A percentile compares a stretch with the other conserved stretches of the same genome.
Evolutionary conservation across 768 basidiomycete species (phyloP).

Genomic region (Nidularia pulvinata): DNA sequence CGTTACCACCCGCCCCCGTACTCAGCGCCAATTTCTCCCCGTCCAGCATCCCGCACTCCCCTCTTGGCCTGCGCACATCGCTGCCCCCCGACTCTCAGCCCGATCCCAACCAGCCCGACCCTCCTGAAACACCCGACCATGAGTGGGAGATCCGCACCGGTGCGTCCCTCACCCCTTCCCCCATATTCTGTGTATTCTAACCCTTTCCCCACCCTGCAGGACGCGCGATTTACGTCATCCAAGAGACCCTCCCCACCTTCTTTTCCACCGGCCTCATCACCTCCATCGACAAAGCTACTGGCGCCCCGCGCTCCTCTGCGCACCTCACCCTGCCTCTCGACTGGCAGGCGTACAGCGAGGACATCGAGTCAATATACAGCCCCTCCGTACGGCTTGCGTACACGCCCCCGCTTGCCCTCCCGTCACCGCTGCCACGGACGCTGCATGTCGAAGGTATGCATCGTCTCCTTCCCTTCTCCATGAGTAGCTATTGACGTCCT

Average conservation of each 20-base stretch:
- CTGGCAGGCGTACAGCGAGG: conserved; percentile 26
- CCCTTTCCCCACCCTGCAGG: conserved; percentile 35
- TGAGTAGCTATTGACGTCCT: too few species aligned
- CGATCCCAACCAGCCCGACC: conserved; percentile 14
- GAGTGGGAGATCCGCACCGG: conserved; percentile 85
- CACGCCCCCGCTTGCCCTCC: conserved; percentile 66
- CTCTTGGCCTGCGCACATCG: conserved; percentile 15
- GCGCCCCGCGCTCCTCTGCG: conserved; percentile 24
- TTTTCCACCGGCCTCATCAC: conserved; percentile 68
- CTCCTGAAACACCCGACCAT: conserved; percentile 38
- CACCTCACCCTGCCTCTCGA: conserved; percentile 18
- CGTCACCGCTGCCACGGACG: conserved; percentile 68
- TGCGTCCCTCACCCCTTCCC: conserved; percentile 18
- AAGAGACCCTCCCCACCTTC: conserved; percentile 71
- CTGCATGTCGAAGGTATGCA: conserved; percentile 68
- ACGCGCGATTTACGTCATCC: conserved; percentile 67
- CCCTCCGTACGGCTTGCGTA: conserved; percentile 62
- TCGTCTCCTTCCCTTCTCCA: neutral
- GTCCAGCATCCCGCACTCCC: conserved; percentile 1
- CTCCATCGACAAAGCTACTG: conserved; percentile 46
- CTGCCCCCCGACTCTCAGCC: conserved; percentile 31
- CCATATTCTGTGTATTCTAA: neutral
- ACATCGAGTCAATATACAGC: conserved; percentile 58
- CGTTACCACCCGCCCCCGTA: conserved; percentile 1
- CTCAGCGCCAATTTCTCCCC: neutral